These are phyloP conservation scores for Cystobasidium slooffiae DNA, from an alignment of 1,284 basidiomycete genomes.

Conservation along the genomic window DNA sequence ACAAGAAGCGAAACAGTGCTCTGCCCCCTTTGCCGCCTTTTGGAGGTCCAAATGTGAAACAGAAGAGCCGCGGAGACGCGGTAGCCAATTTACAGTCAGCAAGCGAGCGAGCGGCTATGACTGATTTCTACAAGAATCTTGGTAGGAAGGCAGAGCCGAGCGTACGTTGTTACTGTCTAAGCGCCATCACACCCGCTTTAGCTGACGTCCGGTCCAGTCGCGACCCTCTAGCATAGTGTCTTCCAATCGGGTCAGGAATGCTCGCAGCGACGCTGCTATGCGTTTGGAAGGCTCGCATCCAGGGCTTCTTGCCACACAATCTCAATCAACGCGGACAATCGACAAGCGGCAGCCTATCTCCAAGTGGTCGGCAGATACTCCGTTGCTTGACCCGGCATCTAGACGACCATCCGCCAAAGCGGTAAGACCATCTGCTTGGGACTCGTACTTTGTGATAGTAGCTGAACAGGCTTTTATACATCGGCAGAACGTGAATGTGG, in stretches of 20 bases:
- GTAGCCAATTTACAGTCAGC: background rate
- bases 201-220: constrained; percentile 1
- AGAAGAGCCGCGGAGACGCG: background rate
- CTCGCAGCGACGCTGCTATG: constrained; percentile 38
- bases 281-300: constrained; percentile 40
- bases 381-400: background rate
- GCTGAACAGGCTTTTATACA: too few species aligned
- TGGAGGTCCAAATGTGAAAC: background rate
- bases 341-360: background rate
- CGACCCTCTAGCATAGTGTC: constrained; percentile 17
- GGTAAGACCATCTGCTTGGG: background rate
- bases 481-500: too few species aligned
- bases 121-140: constrained; percentile 7
- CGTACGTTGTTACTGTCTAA: background rate
- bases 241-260: constrained; percentile 21
- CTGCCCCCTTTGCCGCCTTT: constrained; percentile 24
- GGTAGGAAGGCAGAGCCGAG: constrained; percentile 1
- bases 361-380: constrained; percentile 38
- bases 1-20: constrained; percentile 32
- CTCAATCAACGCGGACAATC: background rate
- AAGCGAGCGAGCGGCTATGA: constrained; percentile 2
- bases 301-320: background rate
- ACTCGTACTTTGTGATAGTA: too few species aligned
- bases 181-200: background rate
- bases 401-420: constrained; percentile 3